Base-by-base conservation (phyloP, 192 early-diverging fungal genomes). In the Rhizophagus sp. region DNA sequence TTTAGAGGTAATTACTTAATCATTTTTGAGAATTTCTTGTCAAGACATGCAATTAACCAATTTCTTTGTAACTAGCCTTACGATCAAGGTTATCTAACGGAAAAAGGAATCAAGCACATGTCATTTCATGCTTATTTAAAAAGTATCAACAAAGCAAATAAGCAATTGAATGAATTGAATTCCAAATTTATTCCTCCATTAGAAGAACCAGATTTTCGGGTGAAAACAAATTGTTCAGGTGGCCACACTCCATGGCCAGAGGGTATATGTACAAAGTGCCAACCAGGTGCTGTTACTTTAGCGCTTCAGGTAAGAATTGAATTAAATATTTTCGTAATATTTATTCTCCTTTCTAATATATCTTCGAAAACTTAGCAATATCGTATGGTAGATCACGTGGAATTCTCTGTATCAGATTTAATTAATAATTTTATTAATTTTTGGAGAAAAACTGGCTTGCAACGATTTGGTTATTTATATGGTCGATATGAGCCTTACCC, bases 181-280 rank as follows among this genome's bases (percentile, higher is more conserved):
- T 78, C 86, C 10, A 89, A 89, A 79, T 82, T 94, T 15, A 83
- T 93, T 34, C 94, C 95, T 50, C 96, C 97, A 25, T 87, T 99
- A 36, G 98, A 98, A 71, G 95, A 94, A 41, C 92, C 90, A 11
- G 87, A 92, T 57, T 94, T 90, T 80, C 87, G 87, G n/a, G 95
- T 98, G 22, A 94, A 94, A 70, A 76, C 86, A 15, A 90, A 91
- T 44, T 99, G 98, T 85, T 89, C 87, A 13, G 87, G 89, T 19
- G 90, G 90, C 0, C 98, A 99, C 84, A 91, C 92, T 24, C 89
- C 95, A 65, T 99, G 94, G 92, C 98, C 98, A 1, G 92, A 88
- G 67, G 95, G 96, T 39, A 98, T 99, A 81, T 99, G 98, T 87
- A 94, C 96, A 39, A 97, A 97, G 85, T 99, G 98, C 81, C 98